These are phyloP conservation scores for Epichloe gansuensis DNA, from an alignment of 2,329 filamentous ascomycete species.

Conservation along the genomic window DNA sequence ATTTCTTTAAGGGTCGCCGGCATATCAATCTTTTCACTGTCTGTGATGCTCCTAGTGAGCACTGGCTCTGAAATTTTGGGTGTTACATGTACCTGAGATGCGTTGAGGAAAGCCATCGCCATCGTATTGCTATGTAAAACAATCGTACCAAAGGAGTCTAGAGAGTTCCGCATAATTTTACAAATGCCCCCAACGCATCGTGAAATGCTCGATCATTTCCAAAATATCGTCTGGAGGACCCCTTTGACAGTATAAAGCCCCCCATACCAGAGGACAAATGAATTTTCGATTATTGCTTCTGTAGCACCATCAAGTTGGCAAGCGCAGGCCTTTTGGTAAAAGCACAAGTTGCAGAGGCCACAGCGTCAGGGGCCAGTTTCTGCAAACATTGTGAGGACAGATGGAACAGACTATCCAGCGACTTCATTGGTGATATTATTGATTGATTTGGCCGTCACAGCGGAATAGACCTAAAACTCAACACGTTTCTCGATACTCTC, in stretches of 20 bases:
- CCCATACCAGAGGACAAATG: no score
- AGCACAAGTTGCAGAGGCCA: no score
- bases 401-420: not conserved
- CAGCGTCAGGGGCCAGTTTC: no score
- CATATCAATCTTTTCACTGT: not conserved
- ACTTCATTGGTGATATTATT: not conserved
- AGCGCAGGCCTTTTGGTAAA: no score
- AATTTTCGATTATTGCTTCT: no score
- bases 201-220: not conserved
- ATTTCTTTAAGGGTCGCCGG: not conserved
- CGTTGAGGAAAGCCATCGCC: constrained; percentile 17
- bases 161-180: not conserved
- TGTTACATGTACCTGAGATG: constrained; percentile 24
- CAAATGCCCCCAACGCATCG: not conserved
- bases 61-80: not conserved
- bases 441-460: no score
- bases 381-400: no score
- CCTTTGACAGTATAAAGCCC: no score
- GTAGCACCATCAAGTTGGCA: no score
- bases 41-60: not conserved
- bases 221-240: no score
- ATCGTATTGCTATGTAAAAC: constrained; percentile 7
- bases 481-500: no score
- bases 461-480: no score
- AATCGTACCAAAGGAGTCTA: not conserved